A percentile compares a stretch with the other conserved stretches of the same genome.
Evolutionary conservation across 768 basidiomycete species (phyloP).

Genomic region (Wakefieldia striispora): DNA sequence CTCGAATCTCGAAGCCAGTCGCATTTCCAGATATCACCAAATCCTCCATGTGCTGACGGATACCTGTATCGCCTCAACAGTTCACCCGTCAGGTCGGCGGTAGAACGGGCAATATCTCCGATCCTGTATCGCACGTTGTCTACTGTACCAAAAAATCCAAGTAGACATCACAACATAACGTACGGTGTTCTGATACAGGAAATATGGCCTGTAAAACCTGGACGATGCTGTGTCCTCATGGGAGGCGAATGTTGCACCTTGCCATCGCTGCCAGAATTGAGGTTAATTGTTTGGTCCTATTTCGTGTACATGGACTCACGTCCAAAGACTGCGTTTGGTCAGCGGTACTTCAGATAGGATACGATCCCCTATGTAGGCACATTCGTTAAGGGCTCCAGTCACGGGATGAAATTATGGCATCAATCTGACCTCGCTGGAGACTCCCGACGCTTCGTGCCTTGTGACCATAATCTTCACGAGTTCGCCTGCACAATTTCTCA

Average conservation of each 20-base stretch:
- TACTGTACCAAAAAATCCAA: neutral
- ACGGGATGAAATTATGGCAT: neutral
- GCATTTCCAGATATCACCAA: constrained; percentile 24
- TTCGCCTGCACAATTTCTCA: neutral
- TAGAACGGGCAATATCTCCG: neutral
- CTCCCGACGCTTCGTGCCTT: neutral
- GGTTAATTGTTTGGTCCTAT: neutral
- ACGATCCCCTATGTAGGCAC: neutral
- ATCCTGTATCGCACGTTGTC: neutral
- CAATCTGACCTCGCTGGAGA: neutral
- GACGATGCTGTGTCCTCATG: neutral
- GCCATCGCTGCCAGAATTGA: neutral
- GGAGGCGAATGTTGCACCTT: neutral
- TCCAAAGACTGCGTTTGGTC: neutral
- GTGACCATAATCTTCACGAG: neutral
- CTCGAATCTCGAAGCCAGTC: constrained; percentile 19
- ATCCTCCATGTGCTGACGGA: constrained; percentile 23
- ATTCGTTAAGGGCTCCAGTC: neutral
- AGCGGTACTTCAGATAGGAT: neutral
- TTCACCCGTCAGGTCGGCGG: constrained; percentile 11
- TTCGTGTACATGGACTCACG: neutral
- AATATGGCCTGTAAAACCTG: neutral
- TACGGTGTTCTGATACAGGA: constrained; percentile 1
- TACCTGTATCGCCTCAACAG: constrained; percentile 15
- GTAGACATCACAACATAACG: neutral